phyloP scores from a whole-genome alignment of 2,329 filamentous ascomycete species.

The Fusarium begoniae region DNA sequence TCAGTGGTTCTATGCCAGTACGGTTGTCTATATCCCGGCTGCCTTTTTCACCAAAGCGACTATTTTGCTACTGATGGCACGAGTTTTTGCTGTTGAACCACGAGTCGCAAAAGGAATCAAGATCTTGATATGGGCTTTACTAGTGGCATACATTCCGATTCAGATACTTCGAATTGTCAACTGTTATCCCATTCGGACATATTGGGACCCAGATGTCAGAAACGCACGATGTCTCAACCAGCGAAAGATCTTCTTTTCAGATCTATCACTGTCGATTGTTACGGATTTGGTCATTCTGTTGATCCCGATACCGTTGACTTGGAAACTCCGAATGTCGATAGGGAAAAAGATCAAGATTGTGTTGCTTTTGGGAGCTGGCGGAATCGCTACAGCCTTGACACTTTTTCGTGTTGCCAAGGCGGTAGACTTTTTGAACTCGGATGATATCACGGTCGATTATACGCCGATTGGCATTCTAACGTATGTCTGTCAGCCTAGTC shows the following conservation, averaged over 20 bases:
- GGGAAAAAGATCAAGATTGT: conserved; percentile 37
- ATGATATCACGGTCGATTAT: conserved; percentile 34
- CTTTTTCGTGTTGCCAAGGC: conserved; percentile 16
- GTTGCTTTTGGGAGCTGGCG: conserved; percentile 30
- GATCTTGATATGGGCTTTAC: conserved; percentile 30
- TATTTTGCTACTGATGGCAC: conserved; percentile 35
- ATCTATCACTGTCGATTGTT: conserved; percentile 23
- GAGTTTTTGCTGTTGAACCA: conserved; percentile 32
- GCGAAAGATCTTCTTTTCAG: conserved; percentile 37
- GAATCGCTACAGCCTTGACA: conserved; percentile 33
- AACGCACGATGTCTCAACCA: conserved; percentile 49
- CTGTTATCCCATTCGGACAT: conserved; percentile 53
- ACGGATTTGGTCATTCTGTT: conserved; percentile 33
- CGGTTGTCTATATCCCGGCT: conserved; percentile 30
- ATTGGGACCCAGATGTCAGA: conserved; percentile 47
- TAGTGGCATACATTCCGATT: conserved; percentile 27
- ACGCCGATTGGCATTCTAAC: conserved; percentile 26
- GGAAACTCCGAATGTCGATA: conserved; percentile 23
- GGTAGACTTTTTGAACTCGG: conserved; percentile 23
- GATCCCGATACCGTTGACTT: conserved; percentile 29
- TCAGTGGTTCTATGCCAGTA: conserved; percentile 38
- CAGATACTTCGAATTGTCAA: conserved; percentile 52
- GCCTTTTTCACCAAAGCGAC: conserved; percentile 39
- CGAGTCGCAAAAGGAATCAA: conserved; percentile 22
- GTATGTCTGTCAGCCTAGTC: neutral